Base-by-base conservation (phyloP, 2,329 filamentous ascomycete species). In the Calonectria henricotiae region DNA sequence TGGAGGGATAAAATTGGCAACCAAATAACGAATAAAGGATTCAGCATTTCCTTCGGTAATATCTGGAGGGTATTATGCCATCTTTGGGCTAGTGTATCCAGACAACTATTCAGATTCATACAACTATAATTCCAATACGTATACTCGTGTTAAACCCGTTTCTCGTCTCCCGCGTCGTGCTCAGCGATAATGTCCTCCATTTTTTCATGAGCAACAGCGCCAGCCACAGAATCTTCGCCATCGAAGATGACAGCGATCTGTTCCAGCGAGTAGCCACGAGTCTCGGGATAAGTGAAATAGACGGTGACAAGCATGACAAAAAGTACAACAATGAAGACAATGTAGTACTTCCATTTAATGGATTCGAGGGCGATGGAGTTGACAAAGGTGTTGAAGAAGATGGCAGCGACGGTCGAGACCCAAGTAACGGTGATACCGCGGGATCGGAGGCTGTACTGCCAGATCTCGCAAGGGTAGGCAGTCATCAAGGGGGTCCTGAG, bases 351-450 rank as follows among this genome's bases (percentile, higher is more conserved):
- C 73, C 73, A 74, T 41, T 65, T 62, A 43, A 74, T 73, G 5
- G 69, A 67, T 4, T 72, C 73, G n/a, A 79, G 68, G 1, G 72
- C 78, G 54, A 79, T 78, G 1, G 77, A 72, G 60, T 77, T 79
- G 25, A 83, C 82, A 64, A 84, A 86, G 4, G 79, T 77, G 51
- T 81, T 79, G 39, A 82, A 77, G 47, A 82, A 81, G 39, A 80
- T 73, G 4, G 80, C 77, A 6, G 78, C 69, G 15, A 77, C 79
- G 30, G 79, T 79, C 68, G 82, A 80, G 74, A 85, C 83, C 20
- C 86, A 83, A 8, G 84, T 82, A 30, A 88, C 74, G 17, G 85
- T 80, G 20, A 83, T 74, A 17, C 83, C 84, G 44, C 82, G 83
- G 37, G 77, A 74, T 37, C 83, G 80, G 6, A 84, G 73, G 32